Percentiles rank a stretch among this genome's conserved stretches.
These are phyloP conservation scores for Microsporum ferrugineum DNA, from an alignment of 2,329 filamentous ascomycete species.

Conservation along the genomic window DNA sequence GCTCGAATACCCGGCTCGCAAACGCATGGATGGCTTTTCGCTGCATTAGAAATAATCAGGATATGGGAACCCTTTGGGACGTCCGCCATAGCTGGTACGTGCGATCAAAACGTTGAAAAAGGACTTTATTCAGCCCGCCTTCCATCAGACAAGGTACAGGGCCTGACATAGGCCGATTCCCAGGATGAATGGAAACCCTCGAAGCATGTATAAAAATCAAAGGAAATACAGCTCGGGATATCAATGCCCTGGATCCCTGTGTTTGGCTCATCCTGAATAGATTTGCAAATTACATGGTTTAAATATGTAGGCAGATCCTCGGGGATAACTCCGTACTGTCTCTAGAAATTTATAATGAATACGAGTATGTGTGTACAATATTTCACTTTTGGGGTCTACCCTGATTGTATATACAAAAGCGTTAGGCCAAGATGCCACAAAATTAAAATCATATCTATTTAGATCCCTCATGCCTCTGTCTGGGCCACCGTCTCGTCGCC, in stretches of 20 bases:
- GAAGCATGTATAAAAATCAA: too few relatives aligned
- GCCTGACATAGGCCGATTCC: neutral
- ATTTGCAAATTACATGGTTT: neutral
- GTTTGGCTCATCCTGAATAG: neutral
- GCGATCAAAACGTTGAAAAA: constrained; percentile 12
- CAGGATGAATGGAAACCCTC: neutral
- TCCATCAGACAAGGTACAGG: neutral
- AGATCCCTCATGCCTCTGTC: neutral
- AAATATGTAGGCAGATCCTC: neutral
- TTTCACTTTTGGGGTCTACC: neutral
- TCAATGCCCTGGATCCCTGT: neutral
- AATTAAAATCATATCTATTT: neutral
- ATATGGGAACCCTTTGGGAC: constrained; percentile 37
- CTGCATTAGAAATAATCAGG: constrained; percentile 35
- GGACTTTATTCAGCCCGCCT: too few relatives aligned
- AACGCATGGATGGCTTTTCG: constrained; percentile 38
- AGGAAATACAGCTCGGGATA: neutral
- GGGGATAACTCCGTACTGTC: neutral
- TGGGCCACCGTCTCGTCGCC: constrained; percentile 4
- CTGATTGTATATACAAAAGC: neutral
- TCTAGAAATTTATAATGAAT: neutral
- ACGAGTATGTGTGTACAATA: neutral
- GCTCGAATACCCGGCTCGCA: constrained; percentile 19
- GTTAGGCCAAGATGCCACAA: neutral
- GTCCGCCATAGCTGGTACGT: constrained; percentile 32